Conservation (phyloP, 192 early-diverging fungal genomes). For the Irineochytrium annulatum region DNA sequence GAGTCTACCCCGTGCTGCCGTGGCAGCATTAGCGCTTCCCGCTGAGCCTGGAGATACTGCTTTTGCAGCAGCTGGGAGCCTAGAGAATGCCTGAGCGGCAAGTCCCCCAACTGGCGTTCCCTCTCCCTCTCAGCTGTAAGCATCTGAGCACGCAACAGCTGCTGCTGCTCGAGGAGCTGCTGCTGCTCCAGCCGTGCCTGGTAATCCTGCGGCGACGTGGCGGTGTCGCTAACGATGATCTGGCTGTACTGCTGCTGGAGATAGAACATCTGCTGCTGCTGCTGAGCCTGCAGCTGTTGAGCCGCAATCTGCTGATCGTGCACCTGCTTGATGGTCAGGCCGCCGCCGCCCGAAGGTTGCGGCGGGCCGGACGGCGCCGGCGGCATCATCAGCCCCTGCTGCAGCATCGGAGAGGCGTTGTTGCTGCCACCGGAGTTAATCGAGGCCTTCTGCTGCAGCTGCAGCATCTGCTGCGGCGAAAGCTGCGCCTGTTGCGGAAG, state of each 20-base stretch:
- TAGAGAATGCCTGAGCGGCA: too few species aligned
- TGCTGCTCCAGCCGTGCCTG: not conserved
- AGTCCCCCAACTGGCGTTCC: too few species aligned
- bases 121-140: not conserved
- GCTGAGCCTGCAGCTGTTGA: constrained; percentile 4
- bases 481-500: too few species aligned
- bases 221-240: too few species aligned
- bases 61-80: too few species aligned
- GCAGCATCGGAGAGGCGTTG: constrained; percentile 9
- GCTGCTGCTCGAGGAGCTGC: not conserved
- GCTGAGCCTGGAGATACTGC: too few species aligned
- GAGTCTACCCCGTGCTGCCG: too few species aligned
- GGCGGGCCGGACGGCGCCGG: constrained; percentile 12
- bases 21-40: too few species aligned
- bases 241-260: not conserved
- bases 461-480: too few species aligned
- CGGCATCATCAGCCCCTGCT: constrained; percentile 10
- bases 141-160: not conserved
- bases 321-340: not conserved
- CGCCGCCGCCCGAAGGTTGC: not conserved
- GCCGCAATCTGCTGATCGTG: not conserved
- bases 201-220: not conserved
- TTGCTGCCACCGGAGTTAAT: not conserved
- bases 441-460: too few species aligned
- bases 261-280: constrained; percentile 3